Evolutionary conservation across 176 grass and related monocot species (phyloP).

Genomic region (Calamus simplicifolius): DNA sequence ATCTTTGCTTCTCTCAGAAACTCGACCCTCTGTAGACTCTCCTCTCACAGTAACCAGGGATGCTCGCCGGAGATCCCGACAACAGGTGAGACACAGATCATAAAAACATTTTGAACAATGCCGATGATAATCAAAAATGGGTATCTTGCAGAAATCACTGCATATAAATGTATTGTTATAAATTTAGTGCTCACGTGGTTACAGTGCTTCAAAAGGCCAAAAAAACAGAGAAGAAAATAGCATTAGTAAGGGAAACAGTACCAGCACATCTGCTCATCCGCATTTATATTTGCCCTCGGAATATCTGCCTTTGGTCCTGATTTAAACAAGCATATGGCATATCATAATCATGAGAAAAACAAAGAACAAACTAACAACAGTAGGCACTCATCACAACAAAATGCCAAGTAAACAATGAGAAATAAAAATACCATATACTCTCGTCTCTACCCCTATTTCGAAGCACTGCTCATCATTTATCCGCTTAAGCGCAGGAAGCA

Average conservation of each 20-base stretch:
- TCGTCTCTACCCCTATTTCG: slow-evolving; percentile 91
- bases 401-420: slow-evolving; percentile 7
- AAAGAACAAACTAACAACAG: background rate
- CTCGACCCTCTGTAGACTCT: slow-evolving; percentile 20
- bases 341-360: background rate
- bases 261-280: slow-evolving; percentile 96
- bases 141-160: slow-evolving; percentile 92
- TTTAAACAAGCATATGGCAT: slow-evolving; percentile 1
- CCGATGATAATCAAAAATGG: slow-evolving; percentile 88
- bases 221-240: slow-evolving; percentile 21
- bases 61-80: slow-evolving; percentile 60
- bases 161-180: slow-evolving; percentile 19
- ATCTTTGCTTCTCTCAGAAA: slow-evolving; percentile 38
- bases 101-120: slow-evolving; percentile 76
- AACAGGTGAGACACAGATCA: slow-evolving; percentile 87
- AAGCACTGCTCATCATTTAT: slow-evolving; percentile 75
- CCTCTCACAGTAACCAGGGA: slow-evolving; percentile 24
- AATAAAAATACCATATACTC: slow-evolving; percentile 52
- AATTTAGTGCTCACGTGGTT: background rate
- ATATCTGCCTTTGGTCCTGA: slow-evolving; percentile 77
- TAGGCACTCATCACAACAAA: background rate
- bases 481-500: slow-evolving; percentile 82
- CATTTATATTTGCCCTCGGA: slow-evolving; percentile 69
- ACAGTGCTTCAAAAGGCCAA: slow-evolving; percentile 5
- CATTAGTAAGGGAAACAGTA: slow-evolving; percentile 26